Base-by-base conservation (phyloP, 768 basidiomycete genomes). In the Mycena floridula region DNA sequence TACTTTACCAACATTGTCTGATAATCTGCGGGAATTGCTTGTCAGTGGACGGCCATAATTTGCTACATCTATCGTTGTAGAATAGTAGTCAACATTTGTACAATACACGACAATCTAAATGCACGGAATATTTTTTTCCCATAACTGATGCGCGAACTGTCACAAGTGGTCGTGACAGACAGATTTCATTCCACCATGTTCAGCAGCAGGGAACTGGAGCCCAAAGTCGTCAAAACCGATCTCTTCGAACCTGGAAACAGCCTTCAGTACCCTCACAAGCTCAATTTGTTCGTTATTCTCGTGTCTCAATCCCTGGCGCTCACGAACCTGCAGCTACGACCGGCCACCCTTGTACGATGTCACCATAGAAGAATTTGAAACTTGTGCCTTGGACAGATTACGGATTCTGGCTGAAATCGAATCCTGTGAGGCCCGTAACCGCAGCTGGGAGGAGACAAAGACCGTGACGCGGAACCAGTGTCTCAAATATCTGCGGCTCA, bases 341-440 rank as follows among this genome's bases (percentile, higher is more conserved):
- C 66, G 59, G 15, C 89, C 94, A 18, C 96, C 96, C 16, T 62
- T 75, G 13, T 83, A 82, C 45, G 92, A 98, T 55, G 84, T 98
- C 16, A 92, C 92, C 1, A 70, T 98, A 15, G 96, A 98, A 60
- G 89, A 97, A 50, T 99, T 99, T 53, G 96, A 99, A 60, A 82
- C 75, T 3, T 89, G 76, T 58, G 96, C 96, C 1, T 72, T 99
- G 18, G 82, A 95, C 52, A 72, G 96, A 27, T 74, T 99, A 25
- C 81, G 90, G 22, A 74, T 96, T 15, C 76, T 96, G 15, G 85
- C 88, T 13, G 91, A 94, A 59, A 94, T 96, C 44, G 92, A 95
- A 57, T 84, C 93, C 2, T 91, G 87, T 4, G 78, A 81, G 49
- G 87, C 83, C 8, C 85, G 92, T 25, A 91, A 92, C 57, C 69